Evolutionary conservation across 78 protist species (phyloP).

Genomic region (Cavenderia fasciculata): DNA sequence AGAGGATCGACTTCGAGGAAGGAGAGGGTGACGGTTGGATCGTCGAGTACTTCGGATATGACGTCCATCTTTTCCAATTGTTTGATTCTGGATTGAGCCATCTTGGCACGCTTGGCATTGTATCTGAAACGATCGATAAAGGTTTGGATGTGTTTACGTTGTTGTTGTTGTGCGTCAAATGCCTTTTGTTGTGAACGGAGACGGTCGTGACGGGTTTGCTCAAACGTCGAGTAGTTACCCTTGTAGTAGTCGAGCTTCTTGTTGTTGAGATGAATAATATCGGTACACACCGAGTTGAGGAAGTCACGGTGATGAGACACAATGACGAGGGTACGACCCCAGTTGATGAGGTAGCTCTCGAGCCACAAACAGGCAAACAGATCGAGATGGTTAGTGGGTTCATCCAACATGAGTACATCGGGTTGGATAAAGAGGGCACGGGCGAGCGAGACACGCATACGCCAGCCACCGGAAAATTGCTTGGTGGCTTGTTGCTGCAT

Average conservation of each 20-base stretch:
- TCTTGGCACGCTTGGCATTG: constrained; percentile 90
- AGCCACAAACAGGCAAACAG: constrained; percentile 93
- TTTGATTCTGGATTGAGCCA: constrained; percentile 92
- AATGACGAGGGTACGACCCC: constrained; percentile 78
- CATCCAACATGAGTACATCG: constrained; percentile 95
- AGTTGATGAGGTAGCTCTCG: constrained; percentile 75
- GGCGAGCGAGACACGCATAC: constrained; percentile 94
- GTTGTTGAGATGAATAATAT: constrained; percentile 83
- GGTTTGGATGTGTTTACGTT: constrained; percentile 85
- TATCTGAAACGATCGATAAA: constrained; percentile 90
- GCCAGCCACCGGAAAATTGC: constrained; percentile 95
- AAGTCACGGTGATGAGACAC: constrained; percentile 95
- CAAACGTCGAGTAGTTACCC: constrained; percentile 93
- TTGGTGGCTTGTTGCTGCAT: constrained; percentile 81
- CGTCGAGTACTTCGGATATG: constrained; percentile 82
- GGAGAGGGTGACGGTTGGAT: constrained; percentile 79
- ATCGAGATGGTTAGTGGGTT: constrained; percentile 97
- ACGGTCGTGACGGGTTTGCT: constrained; percentile 78
- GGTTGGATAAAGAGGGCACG: constrained; percentile 96
- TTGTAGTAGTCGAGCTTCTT: constrained; percentile 84
- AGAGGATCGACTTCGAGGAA: constrained; percentile 83
- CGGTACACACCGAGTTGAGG: constrained; percentile 91
- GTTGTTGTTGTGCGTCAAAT: constrained; percentile 85
- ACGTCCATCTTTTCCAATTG: constrained; percentile 86
- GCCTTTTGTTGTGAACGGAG: constrained; percentile 71